Evolutionary conservation across 176 grass and related monocot species (phyloP).

Genomic region (Saccharum officinarum): DNA sequence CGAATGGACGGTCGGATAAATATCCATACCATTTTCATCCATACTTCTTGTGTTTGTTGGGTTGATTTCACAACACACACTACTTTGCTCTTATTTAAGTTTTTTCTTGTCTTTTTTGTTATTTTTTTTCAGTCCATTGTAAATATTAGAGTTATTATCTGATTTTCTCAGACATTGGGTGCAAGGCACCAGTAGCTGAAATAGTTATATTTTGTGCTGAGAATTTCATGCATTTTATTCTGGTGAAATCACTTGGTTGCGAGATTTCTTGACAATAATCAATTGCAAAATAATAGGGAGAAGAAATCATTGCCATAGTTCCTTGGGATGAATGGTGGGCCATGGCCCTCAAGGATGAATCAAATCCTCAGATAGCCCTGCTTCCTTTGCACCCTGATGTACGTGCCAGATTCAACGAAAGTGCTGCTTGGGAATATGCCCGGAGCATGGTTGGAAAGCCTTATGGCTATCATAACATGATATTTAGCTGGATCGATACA

Average conservation of each 20-base stretch:
- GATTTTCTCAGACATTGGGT: neutral
- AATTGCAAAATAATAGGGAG: constrained; percentile 60
- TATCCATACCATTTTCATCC: too few relatives aligned
- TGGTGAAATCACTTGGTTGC: neutral
- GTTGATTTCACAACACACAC: neutral
- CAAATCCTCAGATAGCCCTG: constrained; percentile 88
- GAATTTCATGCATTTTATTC: constrained; percentile 15
- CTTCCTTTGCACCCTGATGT: constrained; percentile 72
- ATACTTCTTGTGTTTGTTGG: neutral
- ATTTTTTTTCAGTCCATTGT: neutral
- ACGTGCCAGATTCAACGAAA: constrained; percentile 70
- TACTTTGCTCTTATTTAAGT: neutral
- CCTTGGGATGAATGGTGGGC: constrained; percentile 99
- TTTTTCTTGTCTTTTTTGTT: neutral
- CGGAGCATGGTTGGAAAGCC: constrained; percentile 85
- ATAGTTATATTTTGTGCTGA: neutral
- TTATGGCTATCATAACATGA: constrained; percentile 99
- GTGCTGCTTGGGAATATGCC: constrained; percentile 82
- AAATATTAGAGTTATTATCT: neutral
- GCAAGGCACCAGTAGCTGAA: neutral
- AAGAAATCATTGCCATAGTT: constrained; percentile 88
- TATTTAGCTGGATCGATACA: constrained; percentile 99
- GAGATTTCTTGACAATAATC: constrained; percentile 20
- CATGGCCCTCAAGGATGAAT: constrained; percentile 74
- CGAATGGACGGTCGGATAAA: too few relatives aligned